phyloP scores from a whole-genome alignment of 2,329 filamentous ascomycete genomes.

The Epichloe glyceriae region DNA sequence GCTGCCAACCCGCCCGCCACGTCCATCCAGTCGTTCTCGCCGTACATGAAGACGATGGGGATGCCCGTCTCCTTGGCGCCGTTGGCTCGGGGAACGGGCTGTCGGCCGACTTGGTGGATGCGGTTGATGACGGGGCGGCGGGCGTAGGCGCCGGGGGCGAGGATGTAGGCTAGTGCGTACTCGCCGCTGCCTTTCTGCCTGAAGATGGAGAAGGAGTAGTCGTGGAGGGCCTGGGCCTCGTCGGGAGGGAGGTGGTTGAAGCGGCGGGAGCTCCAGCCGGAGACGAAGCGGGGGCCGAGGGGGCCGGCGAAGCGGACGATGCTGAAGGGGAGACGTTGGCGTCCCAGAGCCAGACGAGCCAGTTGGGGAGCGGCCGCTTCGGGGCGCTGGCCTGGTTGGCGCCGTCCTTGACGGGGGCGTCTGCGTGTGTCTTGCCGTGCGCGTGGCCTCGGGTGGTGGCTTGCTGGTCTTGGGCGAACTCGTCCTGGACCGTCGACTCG shows the following conservation, averaged over 20 bases:
- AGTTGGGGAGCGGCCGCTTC: conserved; percentile 57
- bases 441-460: conserved; percentile 16
- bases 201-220: conserved; percentile 92
- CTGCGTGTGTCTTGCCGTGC: background rate
- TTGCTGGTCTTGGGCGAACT: conserved; percentile 66
- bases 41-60: conserved; percentile 88
- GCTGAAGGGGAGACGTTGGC: conserved; percentile 89
- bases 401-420: background rate
- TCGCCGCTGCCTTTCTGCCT: conserved; percentile 84
- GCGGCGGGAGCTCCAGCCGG: conserved; percentile 84
- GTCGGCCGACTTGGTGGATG: conserved; percentile 77
- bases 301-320: conserved; percentile 80
- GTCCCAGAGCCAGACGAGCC: conserved; percentile 92
- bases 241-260: conserved; percentile 76
- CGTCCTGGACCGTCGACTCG: conserved; percentile 59
- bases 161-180: conserved; percentile 82
- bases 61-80: conserved; percentile 46
- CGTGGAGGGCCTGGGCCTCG: conserved; percentile 75
- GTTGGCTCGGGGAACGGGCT: conserved; percentile 30
- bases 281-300: conserved; percentile 80
- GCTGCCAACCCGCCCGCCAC: conserved; percentile 72
- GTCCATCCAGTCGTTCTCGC: conserved; percentile 99
- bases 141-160: conserved; percentile 87
- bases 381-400: conserved; percentile 23
- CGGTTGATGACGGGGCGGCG: conserved; percentile 75